Evolutionary conservation across 139 green algal genomes (phyloP).

Genomic region (Marvania coccoides): DNA sequence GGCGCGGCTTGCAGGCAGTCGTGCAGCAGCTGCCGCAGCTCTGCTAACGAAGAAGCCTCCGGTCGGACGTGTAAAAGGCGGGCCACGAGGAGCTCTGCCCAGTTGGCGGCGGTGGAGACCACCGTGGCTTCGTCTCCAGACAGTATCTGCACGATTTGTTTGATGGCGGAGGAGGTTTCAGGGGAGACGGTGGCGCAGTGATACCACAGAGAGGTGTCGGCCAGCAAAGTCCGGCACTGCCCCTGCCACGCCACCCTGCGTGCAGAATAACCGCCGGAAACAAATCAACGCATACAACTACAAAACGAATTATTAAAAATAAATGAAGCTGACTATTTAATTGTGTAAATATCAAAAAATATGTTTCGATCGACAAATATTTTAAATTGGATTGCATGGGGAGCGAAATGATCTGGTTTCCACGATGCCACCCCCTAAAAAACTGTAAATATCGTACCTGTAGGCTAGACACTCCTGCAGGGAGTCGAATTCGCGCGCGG

Average conservation of each 20-base stretch:
- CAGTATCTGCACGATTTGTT: conserved; percentile 36
- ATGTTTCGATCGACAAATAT: too few species aligned
- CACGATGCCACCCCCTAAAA: too few species aligned
- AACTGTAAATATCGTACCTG: too few species aligned
- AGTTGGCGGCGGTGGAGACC: conserved; percentile 11
- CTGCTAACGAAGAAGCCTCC: conserved; percentile 12
- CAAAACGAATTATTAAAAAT: not conserved
- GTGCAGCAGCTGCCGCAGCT: conserved; percentile 37
- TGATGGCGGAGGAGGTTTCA: not conserved
- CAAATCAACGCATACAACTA: not conserved
- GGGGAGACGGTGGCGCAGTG: conserved; percentile 1
- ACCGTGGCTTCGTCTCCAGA: conserved; percentile 31
- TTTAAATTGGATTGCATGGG: too few species aligned
- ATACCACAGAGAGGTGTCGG: conserved; percentile 20
- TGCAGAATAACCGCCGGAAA: not conserved
- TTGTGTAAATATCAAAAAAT: too few species aligned
- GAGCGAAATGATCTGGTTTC: too few species aligned
- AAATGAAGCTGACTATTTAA: too few species aligned
- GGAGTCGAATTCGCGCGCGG: conserved; percentile 4
- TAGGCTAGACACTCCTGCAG: conserved; percentile 2
- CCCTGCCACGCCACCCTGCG: conserved; percentile 30
- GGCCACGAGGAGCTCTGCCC: conserved; percentile 55
- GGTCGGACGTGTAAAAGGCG: conserved; percentile 45
- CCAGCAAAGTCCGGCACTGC: conserved; percentile 19
- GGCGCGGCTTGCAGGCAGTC: not conserved